phyloP scores from a whole-genome alignment of 2,329 filamentous ascomycete genomes.

The Arthrobotrys conoides region DNA sequence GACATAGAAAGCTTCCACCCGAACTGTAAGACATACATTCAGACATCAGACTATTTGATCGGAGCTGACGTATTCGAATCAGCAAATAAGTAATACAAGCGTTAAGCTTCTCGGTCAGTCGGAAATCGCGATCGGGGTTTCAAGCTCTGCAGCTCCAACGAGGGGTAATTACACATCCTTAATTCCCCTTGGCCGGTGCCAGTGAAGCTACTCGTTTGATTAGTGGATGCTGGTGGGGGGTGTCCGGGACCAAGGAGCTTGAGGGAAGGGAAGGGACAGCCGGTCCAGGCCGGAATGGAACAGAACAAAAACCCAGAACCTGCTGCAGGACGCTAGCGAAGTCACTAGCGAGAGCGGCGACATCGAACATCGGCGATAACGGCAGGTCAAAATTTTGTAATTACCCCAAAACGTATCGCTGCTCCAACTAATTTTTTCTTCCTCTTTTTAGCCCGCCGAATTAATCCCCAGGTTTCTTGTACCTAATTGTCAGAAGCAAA shows the following conservation, averaged over 20 bases:
- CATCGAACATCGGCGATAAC: constrained; percentile 57
- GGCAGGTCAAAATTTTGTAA: constrained; percentile 49
- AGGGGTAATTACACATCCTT: neutral
- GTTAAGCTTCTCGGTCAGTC: constrained; percentile 24
- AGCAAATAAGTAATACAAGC: neutral
- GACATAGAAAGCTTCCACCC: neutral
- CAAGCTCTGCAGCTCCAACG: neutral
- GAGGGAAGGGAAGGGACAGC: neutral
- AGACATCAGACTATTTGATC: neutral
- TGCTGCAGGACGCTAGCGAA: constrained; percentile 25
- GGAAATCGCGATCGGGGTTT: constrained; percentile 26
- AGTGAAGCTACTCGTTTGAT: neutral
- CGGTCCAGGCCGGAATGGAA: constrained; percentile 32
- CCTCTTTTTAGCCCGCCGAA: constrained; percentile 41
- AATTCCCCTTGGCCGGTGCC: constrained; percentile 20
- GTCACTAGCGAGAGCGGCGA: constrained; percentile 49
- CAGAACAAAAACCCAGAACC: neutral
- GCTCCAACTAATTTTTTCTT: constrained; percentile 23
- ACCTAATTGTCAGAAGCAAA: constrained; percentile 28
- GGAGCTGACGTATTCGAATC: neutral
- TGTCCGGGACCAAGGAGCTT: neutral
- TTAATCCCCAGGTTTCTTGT: neutral
- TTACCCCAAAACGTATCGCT: constrained; percentile 28
- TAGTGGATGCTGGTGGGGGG: constrained; percentile 9
- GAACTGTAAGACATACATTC: neutral